Percentiles rank a stretch among this genome's conserved stretches.
Conservation (phyloP, 2,329 filamentous ascomycete species). For the Tolypocladium endophyticum region DNA sequence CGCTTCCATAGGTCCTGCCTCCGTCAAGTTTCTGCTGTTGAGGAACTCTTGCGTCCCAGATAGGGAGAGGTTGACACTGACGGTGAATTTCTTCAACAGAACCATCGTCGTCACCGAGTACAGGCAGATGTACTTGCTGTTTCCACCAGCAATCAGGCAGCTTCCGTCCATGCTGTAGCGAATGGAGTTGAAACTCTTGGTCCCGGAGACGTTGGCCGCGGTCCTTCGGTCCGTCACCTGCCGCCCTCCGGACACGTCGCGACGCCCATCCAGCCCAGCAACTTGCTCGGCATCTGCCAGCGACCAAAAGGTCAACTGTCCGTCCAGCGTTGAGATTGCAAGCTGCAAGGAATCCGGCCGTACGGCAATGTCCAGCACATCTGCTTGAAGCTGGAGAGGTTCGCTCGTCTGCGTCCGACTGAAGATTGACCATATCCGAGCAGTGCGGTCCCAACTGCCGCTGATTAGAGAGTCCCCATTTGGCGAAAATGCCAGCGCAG, state of each 20-base stretch:
- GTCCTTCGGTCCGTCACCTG: constrained; percentile 81
- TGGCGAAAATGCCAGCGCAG: constrained; percentile 76
- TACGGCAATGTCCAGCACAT: constrained; percentile 78
- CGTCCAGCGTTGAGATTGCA: constrained; percentile 85
- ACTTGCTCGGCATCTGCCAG: constrained; percentile 80
- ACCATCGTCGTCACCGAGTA: constrained; percentile 93
- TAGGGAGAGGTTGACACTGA: constrained; percentile 89
- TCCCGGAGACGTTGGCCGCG: constrained; percentile 81
- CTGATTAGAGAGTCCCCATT: constrained; percentile 77
- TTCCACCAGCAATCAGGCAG: constrained; percentile 82
- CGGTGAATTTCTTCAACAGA: constrained; percentile 87
- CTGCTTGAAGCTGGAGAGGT: constrained; percentile 81
- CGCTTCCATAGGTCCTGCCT: constrained; percentile 75
- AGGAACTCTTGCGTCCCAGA: constrained; percentile 96
- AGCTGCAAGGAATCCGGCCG: constrained; percentile 86
- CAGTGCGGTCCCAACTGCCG: constrained; percentile 94
- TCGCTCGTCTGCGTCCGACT: constrained; percentile 89
- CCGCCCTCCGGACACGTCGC: constrained; percentile 87
- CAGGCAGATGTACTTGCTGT: constrained; percentile 97
- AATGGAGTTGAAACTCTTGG: constrained; percentile 82
- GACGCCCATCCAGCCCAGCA: constrained; percentile 75
- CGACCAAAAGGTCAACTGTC: constrained; percentile 91
- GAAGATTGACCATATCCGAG: constrained; percentile 94
- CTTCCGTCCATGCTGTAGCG: constrained; percentile 87
- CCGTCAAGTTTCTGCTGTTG: constrained; percentile 84